These are phyloP conservation scores for Phytopythium aichiense DNA, from an alignment of 352 stramenopile genomes.

Conservation along the genomic window DNA sequence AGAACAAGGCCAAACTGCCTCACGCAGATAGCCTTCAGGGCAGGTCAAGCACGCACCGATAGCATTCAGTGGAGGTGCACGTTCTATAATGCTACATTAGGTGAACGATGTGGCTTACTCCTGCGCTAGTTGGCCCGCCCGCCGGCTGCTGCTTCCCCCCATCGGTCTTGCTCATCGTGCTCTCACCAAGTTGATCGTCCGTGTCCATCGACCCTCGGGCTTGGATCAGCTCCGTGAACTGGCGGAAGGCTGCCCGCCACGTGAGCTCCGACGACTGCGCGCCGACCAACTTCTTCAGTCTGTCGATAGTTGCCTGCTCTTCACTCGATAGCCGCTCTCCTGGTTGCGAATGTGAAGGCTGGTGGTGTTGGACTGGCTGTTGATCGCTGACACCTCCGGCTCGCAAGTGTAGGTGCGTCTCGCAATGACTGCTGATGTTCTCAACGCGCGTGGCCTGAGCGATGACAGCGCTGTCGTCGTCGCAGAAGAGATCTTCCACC, in stretches of 20 bases:
- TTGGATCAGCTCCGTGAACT: conserved; percentile 4
- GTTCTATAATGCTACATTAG: background rate
- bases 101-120: background rate
- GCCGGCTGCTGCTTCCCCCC: background rate
- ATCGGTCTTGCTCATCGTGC: background rate
- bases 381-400: background rate
- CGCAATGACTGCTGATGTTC: background rate
- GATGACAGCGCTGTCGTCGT: background rate
- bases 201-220: conserved; percentile 3
- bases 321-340: background rate
- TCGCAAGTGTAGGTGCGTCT: background rate
- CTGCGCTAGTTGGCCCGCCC: background rate
- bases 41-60: too few relatives aligned
- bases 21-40: too few relatives aligned
- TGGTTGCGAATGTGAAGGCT: background rate
- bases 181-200: background rate
- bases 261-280: background rate
- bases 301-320: background rate
- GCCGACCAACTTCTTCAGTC: background rate
- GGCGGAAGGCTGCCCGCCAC: conserved; percentile 4
- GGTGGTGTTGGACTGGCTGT: background rate
- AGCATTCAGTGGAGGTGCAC: too few relatives aligned
- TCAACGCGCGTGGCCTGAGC: background rate
- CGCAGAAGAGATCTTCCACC: conserved; percentile 22
- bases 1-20: too few relatives aligned